Base-by-base conservation (phyloP, 306 rosid species). In the Fragaria vesca region DNA sequence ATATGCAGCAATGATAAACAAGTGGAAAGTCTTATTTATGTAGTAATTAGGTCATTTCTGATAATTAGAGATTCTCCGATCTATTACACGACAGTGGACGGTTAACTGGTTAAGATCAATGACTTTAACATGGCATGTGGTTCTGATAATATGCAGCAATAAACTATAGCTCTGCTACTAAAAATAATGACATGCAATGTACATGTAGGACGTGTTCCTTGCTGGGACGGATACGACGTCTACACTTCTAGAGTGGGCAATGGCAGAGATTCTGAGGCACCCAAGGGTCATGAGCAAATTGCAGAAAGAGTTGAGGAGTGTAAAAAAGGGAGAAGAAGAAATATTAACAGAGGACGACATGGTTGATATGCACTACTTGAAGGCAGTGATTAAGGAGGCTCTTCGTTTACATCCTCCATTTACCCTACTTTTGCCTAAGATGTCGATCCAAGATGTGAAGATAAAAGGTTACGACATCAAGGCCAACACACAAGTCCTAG, bases 371-470 rank as follows among this genome's bases (percentile, higher is more conserved):
- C 68, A 2, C 12, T 78, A 69, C 69, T 69, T 69, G 81, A 55
- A 69, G 47, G 92, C 89, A 0, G 87, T 86, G 26, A 26, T 90
- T n/a, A 86, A 80, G 34, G 75, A 69, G 46, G 12, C 58, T 42
- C 75, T 69, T 36, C 58, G 57, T 0, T 42, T 78, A 21, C 74
- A 77, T 16, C 74, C 80, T 21, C 57, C 75, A 12, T 16, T 77
- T 51, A 17, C 74, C 5, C 17, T 77, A 30, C 45, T 68, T 3
- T 6, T 54, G 18, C 75, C 81, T 2, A 52, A 45, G 8, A 0
- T 45, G 47, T 75, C 72, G 2, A 65, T 46, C 0, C 1, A 34
- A 30, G 72, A 75, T 47, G 62, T 75, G 32, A 62, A 75, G 6
- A 20, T 75, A 18, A 48, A 75, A 1, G 79, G 71, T 2, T 75